Evolutionary conservation across 108 stramenopile genomes (phyloP).

Genomic region (Nitzschia sp.): DNA sequence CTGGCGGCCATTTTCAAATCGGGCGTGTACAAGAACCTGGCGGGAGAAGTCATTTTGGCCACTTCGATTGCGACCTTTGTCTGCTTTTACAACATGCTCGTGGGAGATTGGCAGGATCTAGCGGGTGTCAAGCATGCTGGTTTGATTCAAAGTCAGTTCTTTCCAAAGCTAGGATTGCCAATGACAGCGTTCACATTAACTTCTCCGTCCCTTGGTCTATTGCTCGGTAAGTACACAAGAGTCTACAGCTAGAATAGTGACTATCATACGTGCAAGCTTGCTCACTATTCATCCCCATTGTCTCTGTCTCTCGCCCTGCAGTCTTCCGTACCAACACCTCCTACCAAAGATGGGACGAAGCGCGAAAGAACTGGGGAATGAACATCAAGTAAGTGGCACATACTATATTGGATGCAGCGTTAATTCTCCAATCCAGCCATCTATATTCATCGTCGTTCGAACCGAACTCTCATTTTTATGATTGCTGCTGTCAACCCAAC

Average conservation of each 20-base stretch:
- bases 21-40: constrained; percentile 57
- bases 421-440: too few relatives aligned
- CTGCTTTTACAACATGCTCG: constrained; percentile 37
- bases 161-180: constrained; percentile 40
- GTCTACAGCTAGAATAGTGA: too few relatives aligned
- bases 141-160: constrained; percentile 21
- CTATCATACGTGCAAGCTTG: too few relatives aligned
- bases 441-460: too few relatives aligned
- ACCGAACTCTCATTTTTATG: too few relatives aligned
- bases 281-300: background rate
- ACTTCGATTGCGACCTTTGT: constrained; percentile 42
- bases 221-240: constrained; percentile 50
- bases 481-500: too few relatives aligned
- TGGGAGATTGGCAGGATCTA: constrained; percentile 48
- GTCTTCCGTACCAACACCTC: constrained; percentile 79
- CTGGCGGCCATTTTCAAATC: constrained; percentile 32
- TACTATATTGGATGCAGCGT: too few relatives aligned
- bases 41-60: constrained; percentile 37
- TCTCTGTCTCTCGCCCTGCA: background rate
- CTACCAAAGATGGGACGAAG: constrained; percentile 85
- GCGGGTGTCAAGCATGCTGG: constrained; percentile 38
- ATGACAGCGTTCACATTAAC: constrained; percentile 47
- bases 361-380: constrained; percentile 83
- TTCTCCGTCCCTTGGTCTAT: constrained; percentile 48
- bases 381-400: too few relatives aligned